Percentiles rank a stretch among this genome's conserved stretches.
Conservation (phyloP, 495 filamentous ascomycete species). For the Trypethelium eluteriae region DNA sequence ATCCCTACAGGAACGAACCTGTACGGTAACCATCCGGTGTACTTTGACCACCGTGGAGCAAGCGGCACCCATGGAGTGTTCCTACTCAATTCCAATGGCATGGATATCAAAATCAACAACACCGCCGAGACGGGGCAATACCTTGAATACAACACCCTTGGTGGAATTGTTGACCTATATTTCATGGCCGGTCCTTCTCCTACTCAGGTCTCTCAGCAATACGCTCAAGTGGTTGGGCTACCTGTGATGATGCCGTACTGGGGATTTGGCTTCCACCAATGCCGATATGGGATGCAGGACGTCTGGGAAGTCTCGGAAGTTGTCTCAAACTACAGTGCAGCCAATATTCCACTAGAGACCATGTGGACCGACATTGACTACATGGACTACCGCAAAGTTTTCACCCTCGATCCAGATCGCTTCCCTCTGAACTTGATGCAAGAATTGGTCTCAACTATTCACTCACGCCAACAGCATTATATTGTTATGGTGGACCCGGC, state of each 20-base stretch:
- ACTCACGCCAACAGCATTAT: slow-evolving; percentile 67
- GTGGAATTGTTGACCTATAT: slow-evolving; percentile 78
- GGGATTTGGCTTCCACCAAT: slow-evolving; percentile 78
- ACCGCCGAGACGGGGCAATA: slow-evolving; percentile 55
- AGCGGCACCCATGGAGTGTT: slow-evolving; percentile 74
- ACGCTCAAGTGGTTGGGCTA: slow-evolving; percentile 59
- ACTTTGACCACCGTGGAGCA: slow-evolving; percentile 65
- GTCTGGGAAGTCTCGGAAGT: slow-evolving; percentile 71
- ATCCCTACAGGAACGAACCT: slow-evolving; percentile 64
- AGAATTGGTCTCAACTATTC: slow-evolving; percentile 63
- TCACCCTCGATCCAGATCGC: slow-evolving; percentile 65
- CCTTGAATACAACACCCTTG: slow-evolving; percentile 76
- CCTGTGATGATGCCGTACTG: slow-evolving; percentile 81
- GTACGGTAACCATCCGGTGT: slow-evolving; percentile 78
- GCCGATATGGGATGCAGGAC: slow-evolving; percentile 70
- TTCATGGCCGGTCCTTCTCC: slow-evolving; percentile 70
- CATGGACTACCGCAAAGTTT: slow-evolving; percentile 48
- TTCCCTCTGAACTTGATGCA: slow-evolving; percentile 62
- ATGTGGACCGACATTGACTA: slow-evolving; percentile 77
- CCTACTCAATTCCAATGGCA: slow-evolving; percentile 74
- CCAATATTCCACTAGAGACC: slow-evolving; percentile 72
- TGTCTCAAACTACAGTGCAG: slow-evolving; percentile 68
- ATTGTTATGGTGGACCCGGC: slow-evolving; percentile 79
- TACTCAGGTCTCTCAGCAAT: slow-evolving; percentile 64
- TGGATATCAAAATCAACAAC: slow-evolving; percentile 78